Percentiles rank a stretch among this genome's conserved stretches.
Conservation (phyloP, 768 basidiomycete genomes). For the Mycena floridula region DNA sequence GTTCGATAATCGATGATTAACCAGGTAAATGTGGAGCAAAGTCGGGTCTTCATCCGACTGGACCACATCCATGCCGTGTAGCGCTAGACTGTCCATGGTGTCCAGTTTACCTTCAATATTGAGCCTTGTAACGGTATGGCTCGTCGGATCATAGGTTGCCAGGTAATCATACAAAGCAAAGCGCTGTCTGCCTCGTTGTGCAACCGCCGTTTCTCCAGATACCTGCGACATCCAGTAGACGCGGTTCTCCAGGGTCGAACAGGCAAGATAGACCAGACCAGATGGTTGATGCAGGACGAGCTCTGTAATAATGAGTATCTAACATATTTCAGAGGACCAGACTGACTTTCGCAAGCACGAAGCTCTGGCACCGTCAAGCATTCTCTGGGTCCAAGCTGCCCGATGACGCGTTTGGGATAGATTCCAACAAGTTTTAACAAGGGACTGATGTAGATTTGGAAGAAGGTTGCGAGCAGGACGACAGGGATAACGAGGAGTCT, state of each 20-base stretch:
- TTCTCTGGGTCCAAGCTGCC: constrained; percentile 37
- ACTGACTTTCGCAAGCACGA: constrained; percentile 66
- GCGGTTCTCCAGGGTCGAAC: constrained; percentile 45
- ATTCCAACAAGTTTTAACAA: constrained; percentile 35
- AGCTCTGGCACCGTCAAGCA: constrained; percentile 49
- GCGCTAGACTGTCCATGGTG: constrained; percentile 38
- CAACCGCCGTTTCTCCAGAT: no score
- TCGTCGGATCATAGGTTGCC: constrained; percentile 50
- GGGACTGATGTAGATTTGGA: constrained; percentile 43
- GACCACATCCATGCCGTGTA: constrained; percentile 70
- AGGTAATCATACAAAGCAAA: constrained; percentile 48
- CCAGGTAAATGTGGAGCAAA: constrained; percentile 56
- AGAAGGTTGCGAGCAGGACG: no score
- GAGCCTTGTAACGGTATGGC: constrained; percentile 39
- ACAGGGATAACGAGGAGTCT: no score
- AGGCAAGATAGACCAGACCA: constrained; percentile 58
- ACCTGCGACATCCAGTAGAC: constrained; percentile 47
- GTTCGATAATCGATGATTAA: constrained; percentile 67
- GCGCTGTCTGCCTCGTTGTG: constrained; percentile 30
- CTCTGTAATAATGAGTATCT: constrained; percentile 36
- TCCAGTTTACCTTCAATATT: constrained; percentile 30
- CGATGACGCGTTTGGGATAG: constrained; percentile 36
- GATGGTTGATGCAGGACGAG: constrained; percentile 49
- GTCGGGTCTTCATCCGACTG: constrained; percentile 39
- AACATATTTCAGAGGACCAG: constrained; percentile 17